Evolutionary conservation across 2,329 filamentous ascomycete genomes (phyloP).

Genomic region (Monosporascus ibericus): DNA sequence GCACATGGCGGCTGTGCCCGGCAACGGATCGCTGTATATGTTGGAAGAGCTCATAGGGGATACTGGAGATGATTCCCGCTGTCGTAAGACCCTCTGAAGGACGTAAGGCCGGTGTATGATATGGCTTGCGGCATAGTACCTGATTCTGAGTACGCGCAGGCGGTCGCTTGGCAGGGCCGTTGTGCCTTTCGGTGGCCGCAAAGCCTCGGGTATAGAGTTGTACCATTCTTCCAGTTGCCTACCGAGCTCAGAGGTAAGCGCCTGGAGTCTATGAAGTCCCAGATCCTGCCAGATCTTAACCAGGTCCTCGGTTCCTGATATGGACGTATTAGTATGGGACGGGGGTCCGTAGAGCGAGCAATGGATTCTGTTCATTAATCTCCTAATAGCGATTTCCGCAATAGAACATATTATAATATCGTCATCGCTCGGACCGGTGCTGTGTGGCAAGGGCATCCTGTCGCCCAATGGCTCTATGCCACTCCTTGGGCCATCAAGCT

Average conservation of each 20-base stretch:
- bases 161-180: conserved; percentile 55
- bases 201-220: conserved; percentile 27
- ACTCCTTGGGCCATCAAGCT: conserved; percentile 40
- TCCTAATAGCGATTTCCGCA: conserved; percentile 35
- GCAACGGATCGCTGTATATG: conserved; percentile 15
- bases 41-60: conserved; percentile 13
- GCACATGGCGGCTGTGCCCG: conserved; percentile 28
- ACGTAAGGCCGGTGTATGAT: conserved; percentile 62
- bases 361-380: conserved; percentile 36
- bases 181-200: conserved; percentile 47
- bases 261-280: conserved; percentile 23
- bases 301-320: conserved; percentile 13
- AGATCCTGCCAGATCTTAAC: conserved; percentile 20
- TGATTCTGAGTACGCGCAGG: conserved; percentile 61
- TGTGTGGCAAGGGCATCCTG: conserved; percentile 28
- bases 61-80: conserved; percentile 14
- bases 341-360: conserved; percentile 32
- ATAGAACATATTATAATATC: conserved; percentile 32
- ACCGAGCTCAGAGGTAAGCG: conserved; percentile 30
- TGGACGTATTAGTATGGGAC: conserved; percentile 12
- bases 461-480: conserved; percentile 32
- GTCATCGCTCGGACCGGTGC: conserved; percentile 24
- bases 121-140: conserved; percentile 66
- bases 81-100: conserved; percentile 20
- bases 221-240: conserved; percentile 34